Base-by-base conservation (phyloP, 2,329 filamentous ascomycete genomes). In the Colletotrichum tofieldiae region DNA sequence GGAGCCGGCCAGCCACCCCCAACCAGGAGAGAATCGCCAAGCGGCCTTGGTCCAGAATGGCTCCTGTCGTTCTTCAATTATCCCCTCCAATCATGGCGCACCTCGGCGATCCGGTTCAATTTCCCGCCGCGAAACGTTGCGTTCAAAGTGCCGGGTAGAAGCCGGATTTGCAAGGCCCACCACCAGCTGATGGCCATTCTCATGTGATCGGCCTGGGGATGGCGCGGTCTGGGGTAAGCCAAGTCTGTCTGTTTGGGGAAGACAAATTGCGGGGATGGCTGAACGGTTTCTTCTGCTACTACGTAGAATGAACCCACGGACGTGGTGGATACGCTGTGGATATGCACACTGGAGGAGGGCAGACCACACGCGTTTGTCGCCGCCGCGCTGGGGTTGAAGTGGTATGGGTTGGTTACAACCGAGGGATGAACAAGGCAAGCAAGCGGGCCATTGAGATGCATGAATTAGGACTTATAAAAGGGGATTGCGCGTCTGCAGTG, bases 71-170 rank as follows among this genome's bases (percentile, higher is more conserved):
- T 16, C 20, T 26, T 68, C 43, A 35, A 5, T 47, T 72, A 72
- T 8, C 69, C 69, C 58, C 65, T 64, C 69, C 69, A 72, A 72
- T 72, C 69, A 72, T 45, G 29, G 47, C 29, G 43, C 41, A 23
- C 14, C 69, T 72, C 65, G 65, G 68, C 56, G 43, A 62, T 71
- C 39, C 68, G 69, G 65, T 59, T 26, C 52, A 64, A 72, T 69
- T 29, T 47, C 51, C 52, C 41, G 39, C 58, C 69, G 65, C 35
- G 51, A 52, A 41, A 39, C 63, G 56, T 58, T 59, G 45, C 35
- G 18, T 37, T 5, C 45, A 20, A 23, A 47, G 16, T 64, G 37
- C 65, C 59, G 45, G 59, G 56, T 18, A 59, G 43, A 54, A 54
- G 20, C 65, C 65, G 52, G 58, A 63, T 63, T 59, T 60, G 16